A percentile compares a stretch with the other conserved stretches of the same genome.
Conservation (phyloP, 257 asterid genomes). For the Nicotiana tomentosiformis region DNA sequence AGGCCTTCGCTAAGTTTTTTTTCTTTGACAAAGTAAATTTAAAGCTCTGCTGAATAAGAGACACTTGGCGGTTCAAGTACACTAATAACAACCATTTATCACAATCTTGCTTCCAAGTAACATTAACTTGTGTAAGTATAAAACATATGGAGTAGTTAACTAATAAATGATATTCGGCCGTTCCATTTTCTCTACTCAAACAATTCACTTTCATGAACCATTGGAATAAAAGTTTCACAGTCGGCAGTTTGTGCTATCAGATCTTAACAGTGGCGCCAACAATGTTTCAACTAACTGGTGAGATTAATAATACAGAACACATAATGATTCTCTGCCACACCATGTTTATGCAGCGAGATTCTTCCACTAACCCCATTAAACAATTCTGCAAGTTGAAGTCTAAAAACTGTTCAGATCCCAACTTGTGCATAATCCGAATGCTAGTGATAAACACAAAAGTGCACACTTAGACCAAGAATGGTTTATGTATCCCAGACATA, state of each 20-base stretch:
- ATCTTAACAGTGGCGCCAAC: background rate
- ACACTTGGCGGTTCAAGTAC: background rate
- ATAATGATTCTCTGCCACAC: background rate
- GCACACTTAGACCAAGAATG: background rate
- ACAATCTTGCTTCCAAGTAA: background rate
- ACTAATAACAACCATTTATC: background rate
- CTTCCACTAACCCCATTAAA: background rate
- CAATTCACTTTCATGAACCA: background rate
- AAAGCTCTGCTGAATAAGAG: background rate
- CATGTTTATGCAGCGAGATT: background rate
- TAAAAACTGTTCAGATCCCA: background rate
- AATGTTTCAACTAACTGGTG: background rate
- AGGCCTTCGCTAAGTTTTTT: background rate
- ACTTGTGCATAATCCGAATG: background rate
- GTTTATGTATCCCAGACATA: background rate
- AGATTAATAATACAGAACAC: background rate
- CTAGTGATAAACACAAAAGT: background rate
- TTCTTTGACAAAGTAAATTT: background rate
- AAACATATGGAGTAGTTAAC: background rate
- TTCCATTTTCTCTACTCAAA: background rate
- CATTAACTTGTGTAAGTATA: background rate
- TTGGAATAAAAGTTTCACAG: background rate
- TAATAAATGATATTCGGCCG: background rate
- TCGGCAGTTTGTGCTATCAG: background rate
- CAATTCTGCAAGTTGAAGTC: background rate